Base-by-base conservation (phyloP, 2,329 filamentous ascomycete genomes). In the Ceratocystis diversiconidia region DNA sequence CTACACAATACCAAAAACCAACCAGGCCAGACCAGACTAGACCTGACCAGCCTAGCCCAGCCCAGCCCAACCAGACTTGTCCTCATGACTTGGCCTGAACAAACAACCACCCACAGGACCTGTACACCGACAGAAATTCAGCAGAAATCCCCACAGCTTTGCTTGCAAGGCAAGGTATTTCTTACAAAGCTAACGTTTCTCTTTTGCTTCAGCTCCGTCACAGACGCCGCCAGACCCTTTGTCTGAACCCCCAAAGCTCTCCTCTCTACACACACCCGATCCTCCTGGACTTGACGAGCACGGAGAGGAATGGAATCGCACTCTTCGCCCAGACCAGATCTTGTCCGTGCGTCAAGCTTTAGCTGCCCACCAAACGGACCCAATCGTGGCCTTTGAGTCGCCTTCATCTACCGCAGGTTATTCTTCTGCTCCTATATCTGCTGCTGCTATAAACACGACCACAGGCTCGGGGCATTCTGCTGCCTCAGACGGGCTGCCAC, bases 181-280 rank as follows among this genome's bases (percentile, higher is more conserved):
- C 46, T 48, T 48, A 28, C 22, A 36, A 32, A 65, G 32, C 66
- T 67, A 67, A 67, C 63, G 61, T 63, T 61, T 61, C 41, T 67
- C 30, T 48, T 59, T 55, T 59, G 52, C 60, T 32, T 52, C 71
- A 84, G 82, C 80, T 77, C 79, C 80, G 78, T 82, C 81, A 74
- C 81, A 83, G 78, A 78, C 80, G 76, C 76, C 79, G 77, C 78
- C 80, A 74, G 82, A 84, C 72, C 79, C 80, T 72, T 73, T 76
- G 70, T 76, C 78, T 72, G 80, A 83, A 71, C 75, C 78, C 69
- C 71, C 77, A 71, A 82, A 80, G 73, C 81, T 80, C 71, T 36
- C 55, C 15, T 76, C 80, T 67, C 74, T 79, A 64, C 78, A 79
- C 70, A 73, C 79, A 70, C 76, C 79, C 68, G 76, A 79, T 66